Base-by-base conservation (phyloP, 352 stramenopile species). In the Phytophthora pinifolia region DNA sequence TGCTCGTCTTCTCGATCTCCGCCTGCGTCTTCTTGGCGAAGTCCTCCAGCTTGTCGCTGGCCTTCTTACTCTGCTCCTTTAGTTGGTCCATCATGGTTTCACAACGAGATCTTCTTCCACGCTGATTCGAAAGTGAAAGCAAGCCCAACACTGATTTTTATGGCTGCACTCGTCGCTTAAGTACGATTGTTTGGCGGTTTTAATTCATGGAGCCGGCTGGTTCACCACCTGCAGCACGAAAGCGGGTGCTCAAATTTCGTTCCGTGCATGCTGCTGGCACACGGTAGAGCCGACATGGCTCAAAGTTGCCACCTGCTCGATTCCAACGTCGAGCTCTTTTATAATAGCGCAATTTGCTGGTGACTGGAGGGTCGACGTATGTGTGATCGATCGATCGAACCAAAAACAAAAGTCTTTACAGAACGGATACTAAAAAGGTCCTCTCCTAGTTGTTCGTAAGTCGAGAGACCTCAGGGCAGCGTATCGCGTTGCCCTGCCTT, bases 1-100 rank as follows among this genome's bases (percentile, higher is more conserved):
- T 67, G 53, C 57, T 59, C 22, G 59, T 70, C 18, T 47, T 55
- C 37, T 74, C 57, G 25, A 74, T 25, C 32, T 59, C 57, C 41
- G 66, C 36, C 48, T 72, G 57, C 30, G 53, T 67, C 49, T 68
- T 65, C 42, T 67, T 64, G 18, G 63, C 58, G 14, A 68, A 38
- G 15, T 46, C 46, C 33, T 73, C 60, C 20, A 73, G 60, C 46
- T 61, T 65, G 22, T 73, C 67, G 36, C 54, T 53, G 0, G 67
- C 67, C 56, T 68, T 71, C 55, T 76, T 73, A 25, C 63, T 66
- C 59, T 76, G 62, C 43, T 76, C 59, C 60, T 76, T 76, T 37
- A 76, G 35, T 29, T 76, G 67, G 38, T 76, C 67, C 64, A 76
- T 74, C 65, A 68, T 73, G n/a, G 33, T 51, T 32, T 50, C 43